A percentile compares a stretch with the other conserved stretches of the same genome.
These are phyloP conservation scores for Globisporangium cystogenes DNA, from an alignment of 352 stramenopile genomes.

Conservation along the genomic window DNA sequence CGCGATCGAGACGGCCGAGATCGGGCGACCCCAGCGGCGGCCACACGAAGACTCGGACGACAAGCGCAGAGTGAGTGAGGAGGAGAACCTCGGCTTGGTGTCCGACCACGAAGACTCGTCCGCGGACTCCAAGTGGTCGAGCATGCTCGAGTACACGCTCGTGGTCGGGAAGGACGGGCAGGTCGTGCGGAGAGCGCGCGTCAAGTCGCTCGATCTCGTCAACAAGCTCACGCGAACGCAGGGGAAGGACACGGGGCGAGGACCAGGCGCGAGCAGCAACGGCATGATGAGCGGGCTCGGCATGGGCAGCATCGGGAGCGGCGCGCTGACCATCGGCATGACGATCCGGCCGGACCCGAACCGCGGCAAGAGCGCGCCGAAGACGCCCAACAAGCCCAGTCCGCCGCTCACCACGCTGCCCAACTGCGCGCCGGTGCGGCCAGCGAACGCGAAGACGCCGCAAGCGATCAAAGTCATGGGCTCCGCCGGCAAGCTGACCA, in stretches of 20 bases:
- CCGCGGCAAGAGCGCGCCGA: conserved; percentile 34
- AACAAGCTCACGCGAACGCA: conserved; percentile 57
- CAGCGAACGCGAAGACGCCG: conserved; percentile 43
- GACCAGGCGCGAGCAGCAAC: conserved; percentile 11
- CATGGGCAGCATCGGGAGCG: conserved; percentile 18
- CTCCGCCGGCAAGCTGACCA: conserved; percentile 43
- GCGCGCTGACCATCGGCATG: conserved; percentile 24
- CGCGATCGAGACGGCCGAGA: conserved; percentile 32
- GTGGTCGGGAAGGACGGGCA: conserved; percentile 81
- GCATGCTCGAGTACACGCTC: conserved; percentile 83
- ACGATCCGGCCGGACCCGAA: conserved; percentile 28
- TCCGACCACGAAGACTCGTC: conserved; percentile 77
- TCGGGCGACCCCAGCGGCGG: conserved; percentile 23
- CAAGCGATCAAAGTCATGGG: conserved; percentile 44
- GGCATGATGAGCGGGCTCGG: conserved; percentile 13
- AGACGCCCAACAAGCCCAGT: conserved; percentile 45
- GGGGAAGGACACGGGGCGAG: conserved; percentile 50
- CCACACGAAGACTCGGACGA: conserved; percentile 58
- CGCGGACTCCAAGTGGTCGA: conserved; percentile 78
- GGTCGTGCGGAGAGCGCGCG: conserved; percentile 69
- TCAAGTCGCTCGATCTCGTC: conserved; percentile 78
- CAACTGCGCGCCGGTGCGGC: conserved; percentile 46
- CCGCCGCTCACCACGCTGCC: conserved; percentile 54
- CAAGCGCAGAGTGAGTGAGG: conserved; percentile 47
- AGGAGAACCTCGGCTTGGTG: conserved; percentile 51